phyloP scores from a whole-genome alignment of 306 rosid species.

The Nissolia schottii region DNA sequence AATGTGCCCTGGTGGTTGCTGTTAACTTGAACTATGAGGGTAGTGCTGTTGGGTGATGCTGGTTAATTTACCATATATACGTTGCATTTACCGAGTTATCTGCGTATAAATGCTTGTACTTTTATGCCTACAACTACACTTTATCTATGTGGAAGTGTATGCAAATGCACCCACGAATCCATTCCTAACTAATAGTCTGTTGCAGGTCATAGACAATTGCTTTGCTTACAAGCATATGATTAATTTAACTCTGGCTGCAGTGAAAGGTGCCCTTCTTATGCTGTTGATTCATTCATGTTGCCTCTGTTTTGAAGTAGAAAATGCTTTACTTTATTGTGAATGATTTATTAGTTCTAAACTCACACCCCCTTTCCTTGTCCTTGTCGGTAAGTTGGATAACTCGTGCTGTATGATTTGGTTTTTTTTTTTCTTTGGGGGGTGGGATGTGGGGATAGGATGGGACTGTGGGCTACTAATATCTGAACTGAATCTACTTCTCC shows the following conservation, averaged over 20 bases:
- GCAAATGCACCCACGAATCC: neutral
- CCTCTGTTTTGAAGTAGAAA: neutral
- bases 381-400: neutral
- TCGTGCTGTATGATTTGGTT: no score
- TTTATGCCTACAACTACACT: neutral
- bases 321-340: slow-evolving; percentile 6
- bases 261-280: slow-evolving; percentile 5
- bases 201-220: neutral
- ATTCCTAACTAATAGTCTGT: neutral
- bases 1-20: neutral
- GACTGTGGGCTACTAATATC: neutral
- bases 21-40: slow-evolving; percentile 5
- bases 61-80: neutral
- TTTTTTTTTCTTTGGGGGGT: no score
- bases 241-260: neutral
- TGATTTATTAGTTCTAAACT: neutral
- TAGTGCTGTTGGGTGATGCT: neutral
- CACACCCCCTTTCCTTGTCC: no score
- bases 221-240: slow-evolving; percentile 6
- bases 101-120: neutral
- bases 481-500: neutral
- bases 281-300: neutral
- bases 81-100: neutral
- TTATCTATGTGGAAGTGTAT: neutral
- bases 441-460: no score